Percentiles rank a stretch among this genome's conserved stretches.
phyloP scores from a whole-genome alignment of 805 yeast species.

The Blastobotrys mokoenaii region DNA sequence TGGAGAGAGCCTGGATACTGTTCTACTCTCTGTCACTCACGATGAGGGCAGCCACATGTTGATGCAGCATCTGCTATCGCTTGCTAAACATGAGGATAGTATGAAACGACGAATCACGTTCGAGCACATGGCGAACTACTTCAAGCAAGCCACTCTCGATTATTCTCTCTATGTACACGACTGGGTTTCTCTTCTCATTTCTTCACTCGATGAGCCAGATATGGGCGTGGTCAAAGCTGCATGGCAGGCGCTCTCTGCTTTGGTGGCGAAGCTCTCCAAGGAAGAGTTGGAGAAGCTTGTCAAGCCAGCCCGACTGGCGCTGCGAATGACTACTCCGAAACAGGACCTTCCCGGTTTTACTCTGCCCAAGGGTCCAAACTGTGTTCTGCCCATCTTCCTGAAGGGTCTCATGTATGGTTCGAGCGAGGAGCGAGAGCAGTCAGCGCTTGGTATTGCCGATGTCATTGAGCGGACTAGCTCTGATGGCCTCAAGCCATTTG shows the following conservation, averaged over 20 bases:
- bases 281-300: slow-evolving; percentile 69
- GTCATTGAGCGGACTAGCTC: slow-evolving; percentile 76
- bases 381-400: slow-evolving; percentile 81
- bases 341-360: slow-evolving; percentile 64
- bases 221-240: slow-evolving; percentile 54
- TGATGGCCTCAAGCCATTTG: slow-evolving; percentile 66
- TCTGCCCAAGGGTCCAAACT: slow-evolving; percentile 71
- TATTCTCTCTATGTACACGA: slow-evolving; percentile 65
- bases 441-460: slow-evolving; percentile 86
- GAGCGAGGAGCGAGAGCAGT: slow-evolving; percentile 68
- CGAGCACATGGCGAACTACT: slow-evolving; percentile 64
- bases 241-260: slow-evolving; percentile 52
- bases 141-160: slow-evolving; percentile 55
- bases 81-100: slow-evolving; percentile 70
- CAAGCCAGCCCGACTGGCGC: slow-evolving; percentile 68
- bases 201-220: slow-evolving; percentile 64
- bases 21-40: slow-evolving; percentile 64
- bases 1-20: slow-evolving; percentile 52
- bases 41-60: slow-evolving; percentile 79
- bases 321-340: slow-evolving; percentile 49
- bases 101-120: slow-evolving; percentile 44
- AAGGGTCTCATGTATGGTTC: slow-evolving; percentile 95
- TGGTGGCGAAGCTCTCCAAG: slow-evolving; percentile 68
- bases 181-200: slow-evolving; percentile 60
- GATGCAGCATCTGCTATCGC: slow-evolving; percentile 66